These are phyloP conservation scores for Hypoxylon sp. DNA, from an alignment of 2,329 filamentous ascomycete species.

Conservation along the genomic window DNA sequence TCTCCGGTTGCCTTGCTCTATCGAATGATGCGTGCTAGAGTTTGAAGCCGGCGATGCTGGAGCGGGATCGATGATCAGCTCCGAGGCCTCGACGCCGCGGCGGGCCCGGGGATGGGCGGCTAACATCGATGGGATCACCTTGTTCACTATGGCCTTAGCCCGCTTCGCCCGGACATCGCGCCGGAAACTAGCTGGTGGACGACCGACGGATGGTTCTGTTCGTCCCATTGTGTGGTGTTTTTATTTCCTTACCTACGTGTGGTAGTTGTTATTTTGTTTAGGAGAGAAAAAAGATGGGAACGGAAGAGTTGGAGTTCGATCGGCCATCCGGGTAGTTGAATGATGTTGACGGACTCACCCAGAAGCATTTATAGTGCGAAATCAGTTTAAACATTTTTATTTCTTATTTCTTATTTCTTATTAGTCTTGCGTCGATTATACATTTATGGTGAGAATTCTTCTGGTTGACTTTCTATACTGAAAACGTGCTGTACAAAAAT, in stretches of 20 bases:
- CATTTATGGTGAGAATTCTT: no score
- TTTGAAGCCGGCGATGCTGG: background rate
- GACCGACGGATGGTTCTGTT: slow-evolving; percentile 44
- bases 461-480: no score
- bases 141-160: slow-evolving; percentile 66
- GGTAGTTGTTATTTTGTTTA: background rate
- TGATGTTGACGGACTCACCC: background rate
- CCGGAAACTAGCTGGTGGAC: slow-evolving; percentile 44
- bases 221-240: slow-evolving; percentile 41
- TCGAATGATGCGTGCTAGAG: no score
- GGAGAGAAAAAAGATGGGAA: background rate
- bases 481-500: no score
- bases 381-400: slow-evolving; percentile 4
- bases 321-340: slow-evolving; percentile 9
- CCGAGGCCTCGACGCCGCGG: slow-evolving; percentile 60
- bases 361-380: no score
- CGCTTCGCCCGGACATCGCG: slow-evolving; percentile 57
- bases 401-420: slow-evolving; percentile 13
- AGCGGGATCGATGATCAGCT: slow-evolving; percentile 54
- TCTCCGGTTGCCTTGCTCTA: no score
- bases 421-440: no score
- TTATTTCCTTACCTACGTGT: no score
- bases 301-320: background rate
- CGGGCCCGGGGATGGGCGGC: slow-evolving; percentile 62
- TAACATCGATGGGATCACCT: slow-evolving; percentile 65